Percentiles rank a stretch among this genome's conserved stretches.
phyloP scores from a whole-genome alignment of 345 rosid species.

The Linum usitatissimum region DNA sequence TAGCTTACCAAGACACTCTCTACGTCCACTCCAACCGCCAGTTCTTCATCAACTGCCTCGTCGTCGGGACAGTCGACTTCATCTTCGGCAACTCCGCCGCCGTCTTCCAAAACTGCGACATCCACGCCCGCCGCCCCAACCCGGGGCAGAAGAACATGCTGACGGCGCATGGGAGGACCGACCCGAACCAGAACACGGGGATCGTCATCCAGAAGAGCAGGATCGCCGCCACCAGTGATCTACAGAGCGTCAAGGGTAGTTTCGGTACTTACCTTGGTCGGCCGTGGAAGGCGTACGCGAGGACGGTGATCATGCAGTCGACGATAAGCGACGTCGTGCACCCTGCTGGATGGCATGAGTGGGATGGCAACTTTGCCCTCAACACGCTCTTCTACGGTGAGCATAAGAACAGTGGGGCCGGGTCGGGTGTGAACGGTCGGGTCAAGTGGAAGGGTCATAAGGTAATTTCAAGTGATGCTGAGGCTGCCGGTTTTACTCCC shows the following conservation, averaged over 20 bases:
- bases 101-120: neutral
- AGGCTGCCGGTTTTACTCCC: neutral
- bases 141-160: neutral
- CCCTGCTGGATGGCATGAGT: neutral
- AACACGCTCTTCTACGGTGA: neutral
- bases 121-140: neutral
- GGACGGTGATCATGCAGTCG: conserved; percentile 1
- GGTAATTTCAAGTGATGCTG: neutral
- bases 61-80: neutral
- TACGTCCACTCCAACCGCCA: conserved; percentile 1
- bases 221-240: neutral
- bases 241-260: neutral
- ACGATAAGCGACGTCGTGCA: neutral
- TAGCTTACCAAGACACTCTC: neutral
- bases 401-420: neutral
- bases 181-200: neutral
- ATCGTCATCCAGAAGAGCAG: neutral
- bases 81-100: neutral
- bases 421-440: neutral
- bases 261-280: neutral
- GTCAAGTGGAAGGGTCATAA: neutral
- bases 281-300: neutral
- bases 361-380: neutral
- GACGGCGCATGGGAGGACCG: neutral
- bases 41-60: neutral